Evolutionary conservation across 1,284 basidiomycete species (phyloP).

Genomic region (Marasmius oreades): DNA sequence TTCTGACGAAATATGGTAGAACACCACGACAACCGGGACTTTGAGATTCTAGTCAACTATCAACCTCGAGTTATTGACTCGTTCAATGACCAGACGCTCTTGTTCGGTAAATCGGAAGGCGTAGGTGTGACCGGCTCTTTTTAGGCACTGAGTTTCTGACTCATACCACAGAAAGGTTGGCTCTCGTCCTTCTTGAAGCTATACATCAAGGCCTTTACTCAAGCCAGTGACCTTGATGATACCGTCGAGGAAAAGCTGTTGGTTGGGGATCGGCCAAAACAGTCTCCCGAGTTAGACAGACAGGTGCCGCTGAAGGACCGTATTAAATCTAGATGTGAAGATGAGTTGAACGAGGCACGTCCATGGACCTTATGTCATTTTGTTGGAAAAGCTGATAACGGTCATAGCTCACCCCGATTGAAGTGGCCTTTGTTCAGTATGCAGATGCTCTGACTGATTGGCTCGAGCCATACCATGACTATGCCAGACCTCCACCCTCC

Average conservation of each 20-base stretch:
- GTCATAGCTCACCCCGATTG: conserved; percentile 62
- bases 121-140: conserved; percentile 33
- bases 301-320: conserved; percentile 55
- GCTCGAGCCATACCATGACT: conserved; percentile 71
- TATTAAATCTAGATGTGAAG: conserved; percentile 43
- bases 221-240: conserved; percentile 74
- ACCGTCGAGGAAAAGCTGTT: conserved; percentile 73
- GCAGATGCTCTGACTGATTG: conserved; percentile 61
- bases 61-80: conserved; percentile 53
- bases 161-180: conserved; percentile 56
- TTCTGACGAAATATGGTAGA: conserved; percentile 11
- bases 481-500: conserved; percentile 63
- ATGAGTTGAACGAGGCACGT: conserved; percentile 55
- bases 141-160: not conserved
- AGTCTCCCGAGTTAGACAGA: conserved; percentile 45
- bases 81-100: conserved; percentile 62
- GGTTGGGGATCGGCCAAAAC: conserved; percentile 74
- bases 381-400: conserved; percentile 2
- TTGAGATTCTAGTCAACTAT: conserved; percentile 72
- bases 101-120: conserved; percentile 59
- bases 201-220: conserved; percentile 72
- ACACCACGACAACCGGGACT: conserved; percentile 82
- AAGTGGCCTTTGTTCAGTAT: conserved; percentile 54
- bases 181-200: conserved; percentile 65
- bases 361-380: not conserved